Evolutionary conservation across 2,329 filamentous ascomycete species (phyloP), one percentile per base, ranked within the genome.

Genomic region (Calonectria fujianensis): DNA sequence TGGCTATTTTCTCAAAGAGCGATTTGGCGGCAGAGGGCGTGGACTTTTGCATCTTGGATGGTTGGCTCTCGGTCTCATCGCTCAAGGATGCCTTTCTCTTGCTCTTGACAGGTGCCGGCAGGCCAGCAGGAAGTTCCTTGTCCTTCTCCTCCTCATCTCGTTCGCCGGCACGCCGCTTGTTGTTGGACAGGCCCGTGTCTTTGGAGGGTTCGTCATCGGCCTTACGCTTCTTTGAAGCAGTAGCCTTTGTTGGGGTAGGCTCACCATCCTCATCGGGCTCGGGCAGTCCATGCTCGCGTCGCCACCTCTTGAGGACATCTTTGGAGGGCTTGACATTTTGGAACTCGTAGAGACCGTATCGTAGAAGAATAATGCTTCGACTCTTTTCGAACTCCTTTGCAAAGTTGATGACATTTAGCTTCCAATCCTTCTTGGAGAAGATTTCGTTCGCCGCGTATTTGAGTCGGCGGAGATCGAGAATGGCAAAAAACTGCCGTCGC

Each of bases 331-430:
- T 91, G 52, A 92, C 88, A 24, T 90, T 92, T 84, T 92, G 91
- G 84, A 92, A 92, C 79, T 92, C 89, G 79, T 92, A 92, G 2
- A 92, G 87, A 2, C 90, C 91, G 75, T 92, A 92, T 63, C 90
- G 89, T 71, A 92, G 80, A 83, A 92, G 88, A 72, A 92, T 92
- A 54, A 92, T 84, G 77, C 90, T 91, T 64, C 91, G 87, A 80
- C 90, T 92, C 85, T 92, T 92, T 81, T 92, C 91, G 75, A 91
- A 92, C 81, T 92, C 91, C 81, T 92, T 92, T 50, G 91, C 90
- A 73, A 92, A 92, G 81, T 92, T 92, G 76, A 90, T 82, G 24
- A 92, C 88, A 76, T 92, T 92, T 69, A 92, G 83, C 83, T 91
- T 91, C 91, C 91, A 92, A 77, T 91, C 90, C 81, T 92, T 92